Evolutionary conservation across 192 early-diverging fungal genomes (phyloP).

Genomic region (Phlyctochytrium bullatum): DNA sequence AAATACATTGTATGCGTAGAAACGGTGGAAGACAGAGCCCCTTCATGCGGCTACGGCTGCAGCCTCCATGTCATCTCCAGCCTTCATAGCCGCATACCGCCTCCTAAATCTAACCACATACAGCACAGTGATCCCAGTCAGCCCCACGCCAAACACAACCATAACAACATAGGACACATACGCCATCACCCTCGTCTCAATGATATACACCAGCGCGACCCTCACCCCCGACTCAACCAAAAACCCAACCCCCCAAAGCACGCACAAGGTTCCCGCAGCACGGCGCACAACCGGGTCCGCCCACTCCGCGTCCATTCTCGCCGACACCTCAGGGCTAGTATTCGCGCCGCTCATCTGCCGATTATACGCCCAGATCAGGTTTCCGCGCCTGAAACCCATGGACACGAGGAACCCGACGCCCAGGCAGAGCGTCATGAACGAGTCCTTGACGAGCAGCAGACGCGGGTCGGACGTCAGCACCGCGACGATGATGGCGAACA

Average conservation of each 20-base stretch:
- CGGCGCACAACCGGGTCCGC: background rate
- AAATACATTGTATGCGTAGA: too few relatives aligned
- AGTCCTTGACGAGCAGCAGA: conserved; percentile 6
- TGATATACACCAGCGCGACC: conserved; percentile 12
- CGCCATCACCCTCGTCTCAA: background rate
- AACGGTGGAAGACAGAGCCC: too few relatives aligned
- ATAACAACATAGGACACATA: conserved; percentile 10
- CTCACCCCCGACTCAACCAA: conserved; percentile 1
- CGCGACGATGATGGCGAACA: background rate
- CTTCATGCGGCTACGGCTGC: too few relatives aligned
- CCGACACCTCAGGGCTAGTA: background rate
- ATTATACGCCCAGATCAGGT: conserved; percentile 14
- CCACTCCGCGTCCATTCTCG: conserved; percentile 9
- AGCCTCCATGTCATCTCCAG: too few relatives aligned
- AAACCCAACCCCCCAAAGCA: conserved; percentile 14
- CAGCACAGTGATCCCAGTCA: background rate
- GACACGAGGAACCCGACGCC: conserved; percentile 8
- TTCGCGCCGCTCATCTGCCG: background rate
- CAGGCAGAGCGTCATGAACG: conserved; percentile 3
- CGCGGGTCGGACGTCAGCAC: background rate
- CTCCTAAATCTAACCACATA: too few relatives aligned
- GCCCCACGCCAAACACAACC: background rate
- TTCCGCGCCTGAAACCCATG: background rate
- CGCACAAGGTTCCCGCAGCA: background rate
- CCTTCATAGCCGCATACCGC: too few relatives aligned